Evolutionary conservation across 2,329 filamentous ascomycete species (phyloP).

Genomic region (Epichloe hybrida): DNA sequence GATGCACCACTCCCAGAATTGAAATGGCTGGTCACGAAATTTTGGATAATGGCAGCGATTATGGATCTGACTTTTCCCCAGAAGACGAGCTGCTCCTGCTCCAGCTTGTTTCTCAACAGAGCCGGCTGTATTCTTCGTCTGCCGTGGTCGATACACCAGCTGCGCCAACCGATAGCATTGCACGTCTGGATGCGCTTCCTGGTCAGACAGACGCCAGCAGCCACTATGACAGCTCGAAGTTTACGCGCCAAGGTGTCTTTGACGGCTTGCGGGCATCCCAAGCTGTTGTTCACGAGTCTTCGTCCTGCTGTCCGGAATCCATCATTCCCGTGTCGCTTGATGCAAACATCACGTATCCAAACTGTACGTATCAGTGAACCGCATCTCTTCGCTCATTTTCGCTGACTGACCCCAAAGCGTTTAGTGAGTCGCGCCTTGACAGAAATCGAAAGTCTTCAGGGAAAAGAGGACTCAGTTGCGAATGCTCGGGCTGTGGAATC

Average conservation of each 20-base stretch:
- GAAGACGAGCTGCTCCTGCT: slow-evolving; percentile 32
- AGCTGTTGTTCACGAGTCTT: neutral
- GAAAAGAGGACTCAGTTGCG: slow-evolving; percentile 5
- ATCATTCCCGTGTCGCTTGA: slow-evolving; percentile 6
- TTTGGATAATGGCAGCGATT: slow-evolving; percentile 23
- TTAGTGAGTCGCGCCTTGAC: slow-evolving; percentile 41
- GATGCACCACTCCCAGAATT: neutral
- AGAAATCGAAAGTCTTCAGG: slow-evolving; percentile 8
- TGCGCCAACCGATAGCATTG: neutral
- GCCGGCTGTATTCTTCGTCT: neutral
- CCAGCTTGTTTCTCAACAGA: slow-evolving; percentile 16
- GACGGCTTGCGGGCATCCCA: neutral
- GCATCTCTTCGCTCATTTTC: slow-evolving; percentile 2
- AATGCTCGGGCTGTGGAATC: neutral
- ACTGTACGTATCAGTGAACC: slow-evolving; percentile 31
- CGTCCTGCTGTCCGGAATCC: neutral
- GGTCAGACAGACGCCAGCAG: neutral
- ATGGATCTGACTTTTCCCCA: slow-evolving; percentile 31
- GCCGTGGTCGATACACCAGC: neutral
- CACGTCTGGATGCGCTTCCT: neutral
- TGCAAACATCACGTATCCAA: slow-evolving; percentile 31
- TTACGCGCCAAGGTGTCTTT: neutral
- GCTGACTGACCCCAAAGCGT: slow-evolving; percentile 53
- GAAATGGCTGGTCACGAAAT: slow-evolving; percentile 2
- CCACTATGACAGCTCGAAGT: neutral